phyloP scores from a whole-genome alignment of 1,139 yeast species.

The Taiozyma sp. region DNA sequence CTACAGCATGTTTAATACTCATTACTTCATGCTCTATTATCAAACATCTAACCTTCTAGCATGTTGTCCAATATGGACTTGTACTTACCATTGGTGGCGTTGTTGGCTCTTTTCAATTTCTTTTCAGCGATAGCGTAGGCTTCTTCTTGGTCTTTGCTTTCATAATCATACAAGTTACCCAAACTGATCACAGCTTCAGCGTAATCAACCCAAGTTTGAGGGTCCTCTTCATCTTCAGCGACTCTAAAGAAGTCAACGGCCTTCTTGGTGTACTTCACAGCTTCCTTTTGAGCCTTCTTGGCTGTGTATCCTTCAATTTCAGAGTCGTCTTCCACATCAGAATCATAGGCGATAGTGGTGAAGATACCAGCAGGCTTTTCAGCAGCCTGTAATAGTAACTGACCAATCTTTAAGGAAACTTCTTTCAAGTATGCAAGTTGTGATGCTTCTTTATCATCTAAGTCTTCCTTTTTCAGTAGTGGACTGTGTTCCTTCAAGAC shows the following conservation, averaged over 20 bases:
- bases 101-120: constrained; percentile 59
- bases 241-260: constrained; percentile 55
- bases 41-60: constrained; percentile 8
- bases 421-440: constrained; percentile 30
- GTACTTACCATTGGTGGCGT: constrained; percentile 71
- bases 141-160: constrained; percentile 59
- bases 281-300: constrained; percentile 43
- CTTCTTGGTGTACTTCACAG: constrained; percentile 43
- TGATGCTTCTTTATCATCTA: constrained; percentile 19
- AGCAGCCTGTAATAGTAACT: constrained; percentile 57
- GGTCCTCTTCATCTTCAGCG: constrained; percentile 69
- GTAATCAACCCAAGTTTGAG: constrained; percentile 72
- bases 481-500: constrained; percentile 16
- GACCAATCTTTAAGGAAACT: constrained; percentile 51
- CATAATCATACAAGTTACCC: constrained; percentile 68
- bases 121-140: constrained; percentile 65
- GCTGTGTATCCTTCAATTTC: constrained; percentile 27
- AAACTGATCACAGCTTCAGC: constrained; percentile 83
- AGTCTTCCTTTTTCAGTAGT: constrained; percentile 21
- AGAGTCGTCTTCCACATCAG: constrained; percentile 42
- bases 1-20: neutral
- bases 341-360: constrained; percentile 54
- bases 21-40: neutral
- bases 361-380: constrained; percentile 55
- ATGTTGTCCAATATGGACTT: constrained; percentile 47